phyloP scores from a whole-genome alignment of 371 early-diverging fungal genomes.

The Encephalitozoon cuniculi region DNA sequence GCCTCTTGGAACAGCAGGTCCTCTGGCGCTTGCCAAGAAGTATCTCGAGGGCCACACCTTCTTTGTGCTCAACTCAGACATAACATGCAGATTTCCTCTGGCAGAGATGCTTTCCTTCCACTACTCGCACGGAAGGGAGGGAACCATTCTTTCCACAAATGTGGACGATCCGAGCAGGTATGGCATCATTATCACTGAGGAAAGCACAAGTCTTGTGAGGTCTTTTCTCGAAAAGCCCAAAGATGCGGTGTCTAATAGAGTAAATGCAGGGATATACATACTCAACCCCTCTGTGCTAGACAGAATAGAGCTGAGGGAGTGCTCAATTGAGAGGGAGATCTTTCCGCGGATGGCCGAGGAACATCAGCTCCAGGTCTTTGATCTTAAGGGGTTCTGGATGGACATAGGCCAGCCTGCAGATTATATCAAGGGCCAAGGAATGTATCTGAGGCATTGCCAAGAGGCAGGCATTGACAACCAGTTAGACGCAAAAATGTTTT shows the following conservation, averaged over 20 bases:
- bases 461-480: not conserved
- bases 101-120: constrained; percentile 74
- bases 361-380: constrained; percentile 73
- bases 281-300: constrained; percentile 78
- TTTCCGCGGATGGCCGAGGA: constrained; percentile 83
- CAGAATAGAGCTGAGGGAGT: constrained; percentile 68
- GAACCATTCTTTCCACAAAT: constrained; percentile 68
- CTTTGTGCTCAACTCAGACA: constrained; percentile 95
- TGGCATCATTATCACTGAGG: constrained; percentile 75
- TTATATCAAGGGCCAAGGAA: constrained; percentile 81
- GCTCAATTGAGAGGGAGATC: constrained; percentile 75
- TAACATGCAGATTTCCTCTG: constrained; percentile 93
- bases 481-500: constrained; percentile 61
- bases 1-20: constrained; percentile 94
- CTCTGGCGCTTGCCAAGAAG: constrained; percentile 79
- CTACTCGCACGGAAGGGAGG: constrained; percentile 29
- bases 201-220: constrained; percentile 66
- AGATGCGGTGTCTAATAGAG: constrained; percentile 79
- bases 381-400: constrained; percentile 95
- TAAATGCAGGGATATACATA: constrained; percentile 97
- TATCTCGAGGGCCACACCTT: constrained; percentile 77
- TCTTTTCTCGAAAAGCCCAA: constrained; percentile 94
- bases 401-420: constrained; percentile 98
- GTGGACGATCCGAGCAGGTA: constrained; percentile 94
- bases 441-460: constrained; percentile 66